Percentiles rank a stretch among this genome's conserved stretches.
Evolutionary conservation across 176 grass and related monocot genomes (phyloP).

Genomic region (Coix lacrymajobi): DNA sequence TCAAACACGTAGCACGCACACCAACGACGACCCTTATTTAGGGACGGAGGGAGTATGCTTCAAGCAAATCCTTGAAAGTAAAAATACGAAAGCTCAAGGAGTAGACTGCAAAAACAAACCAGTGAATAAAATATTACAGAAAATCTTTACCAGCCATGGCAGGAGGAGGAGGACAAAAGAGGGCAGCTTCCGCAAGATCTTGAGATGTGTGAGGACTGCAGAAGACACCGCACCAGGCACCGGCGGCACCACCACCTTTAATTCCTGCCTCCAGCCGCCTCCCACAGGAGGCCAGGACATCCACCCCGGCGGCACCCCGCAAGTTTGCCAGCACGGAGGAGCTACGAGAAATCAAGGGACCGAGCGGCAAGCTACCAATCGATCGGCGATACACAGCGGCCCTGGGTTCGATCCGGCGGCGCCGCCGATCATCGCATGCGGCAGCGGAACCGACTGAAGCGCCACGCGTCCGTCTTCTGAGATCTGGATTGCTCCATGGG

Average conservation of each 20-base stretch:
- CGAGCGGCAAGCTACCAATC: not conserved
- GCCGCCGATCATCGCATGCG: not conserved
- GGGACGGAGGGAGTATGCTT: too few species aligned
- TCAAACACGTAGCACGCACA: too few species aligned
- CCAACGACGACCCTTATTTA: too few species aligned
- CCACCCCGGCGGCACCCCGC: not conserved
- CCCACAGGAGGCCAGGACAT: not conserved
- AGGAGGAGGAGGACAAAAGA: slow-evolving; percentile 39
- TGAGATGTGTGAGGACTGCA: slow-evolving; percentile 33
- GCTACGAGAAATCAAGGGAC: not conserved
- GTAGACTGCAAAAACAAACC: not conserved
- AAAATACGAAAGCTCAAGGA: not conserved
- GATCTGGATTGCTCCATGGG: slow-evolving; percentile 39
- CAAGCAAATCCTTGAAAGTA: too few species aligned
- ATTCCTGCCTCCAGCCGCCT: not conserved
- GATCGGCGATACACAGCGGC: not conserved
- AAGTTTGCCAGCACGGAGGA: not conserved
- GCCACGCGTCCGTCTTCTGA: not conserved
- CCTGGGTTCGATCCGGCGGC: not conserved
- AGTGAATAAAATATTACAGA: not conserved
- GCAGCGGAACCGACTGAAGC: not conserved
- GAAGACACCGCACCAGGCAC: not conserved
- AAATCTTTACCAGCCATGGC: slow-evolving; percentile 34
- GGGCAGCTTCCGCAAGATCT: slow-evolving; percentile 41
- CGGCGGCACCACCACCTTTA: not conserved